These are phyloP conservation scores for Colletotrichum plurivorum DNA, from an alignment of 2,329 filamentous ascomycete genomes.

Conservation along the genomic window DNA sequence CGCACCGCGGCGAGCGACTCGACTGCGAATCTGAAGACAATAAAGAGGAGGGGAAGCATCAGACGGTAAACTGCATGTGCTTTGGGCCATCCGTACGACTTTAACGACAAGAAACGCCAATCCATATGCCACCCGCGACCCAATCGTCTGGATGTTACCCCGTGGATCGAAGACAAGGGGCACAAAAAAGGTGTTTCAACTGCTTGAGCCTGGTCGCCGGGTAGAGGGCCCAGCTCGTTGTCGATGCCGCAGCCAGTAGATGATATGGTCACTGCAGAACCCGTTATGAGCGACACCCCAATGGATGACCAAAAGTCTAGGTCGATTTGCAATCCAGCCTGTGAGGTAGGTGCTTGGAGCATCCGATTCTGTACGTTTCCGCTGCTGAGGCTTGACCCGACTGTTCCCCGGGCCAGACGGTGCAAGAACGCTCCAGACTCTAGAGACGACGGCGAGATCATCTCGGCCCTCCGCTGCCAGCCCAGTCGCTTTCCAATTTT, in stretches of 20 bases:
- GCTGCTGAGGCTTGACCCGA: background rate
- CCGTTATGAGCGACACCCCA: too few species aligned
- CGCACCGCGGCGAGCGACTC: too few species aligned
- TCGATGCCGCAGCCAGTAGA: background rate
- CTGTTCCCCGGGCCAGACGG: background rate
- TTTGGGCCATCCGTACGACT: constrained; percentile 20
- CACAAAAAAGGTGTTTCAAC: constrained; percentile 34
- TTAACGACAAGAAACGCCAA: constrained; percentile 10
- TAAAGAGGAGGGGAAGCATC: background rate
- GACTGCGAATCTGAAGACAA: too few species aligned
- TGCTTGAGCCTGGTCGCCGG: background rate
- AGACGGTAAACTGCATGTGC: constrained; percentile 33
- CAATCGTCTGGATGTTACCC: constrained; percentile 20
- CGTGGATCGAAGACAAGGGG: constrained; percentile 36
- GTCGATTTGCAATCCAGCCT: background rate
- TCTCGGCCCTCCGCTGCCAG: background rate
- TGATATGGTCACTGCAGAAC: background rate
- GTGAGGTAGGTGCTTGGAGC: background rate
- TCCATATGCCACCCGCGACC: constrained; percentile 14
- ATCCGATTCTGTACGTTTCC: constrained; percentile 15
- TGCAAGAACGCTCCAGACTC: background rate
- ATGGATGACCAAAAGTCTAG: too few species aligned
- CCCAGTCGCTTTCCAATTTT: background rate
- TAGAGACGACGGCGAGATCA: background rate
- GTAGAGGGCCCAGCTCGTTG: background rate